Percentiles rank a stretch among this genome's conserved stretches.
These are phyloP conservation scores for Fusarium nurragi DNA, from an alignment of 2,329 filamentous ascomycete species.

Conservation along the genomic window DNA sequence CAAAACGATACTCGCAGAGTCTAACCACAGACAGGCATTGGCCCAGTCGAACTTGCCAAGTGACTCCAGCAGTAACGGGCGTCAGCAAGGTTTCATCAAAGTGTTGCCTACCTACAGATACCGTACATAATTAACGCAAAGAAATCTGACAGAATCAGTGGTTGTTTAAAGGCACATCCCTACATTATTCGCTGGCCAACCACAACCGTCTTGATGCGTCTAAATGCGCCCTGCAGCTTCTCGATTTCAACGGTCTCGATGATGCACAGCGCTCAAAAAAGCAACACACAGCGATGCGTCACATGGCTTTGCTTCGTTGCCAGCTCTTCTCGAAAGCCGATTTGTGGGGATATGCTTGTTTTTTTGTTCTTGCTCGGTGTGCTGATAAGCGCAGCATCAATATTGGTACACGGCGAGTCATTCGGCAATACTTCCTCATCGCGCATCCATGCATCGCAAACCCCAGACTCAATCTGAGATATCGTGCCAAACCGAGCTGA, in stretches of 20 bases:
- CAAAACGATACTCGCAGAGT: constrained; percentile 25
- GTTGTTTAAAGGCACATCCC: constrained; percentile 35
- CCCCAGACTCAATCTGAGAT: constrained; percentile 28
- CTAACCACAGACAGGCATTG: constrained; percentile 24
- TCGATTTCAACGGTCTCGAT: constrained; percentile 41
- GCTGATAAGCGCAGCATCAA: constrained; percentile 10
- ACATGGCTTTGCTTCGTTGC: constrained; percentile 17
- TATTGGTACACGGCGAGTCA: constrained; percentile 20
- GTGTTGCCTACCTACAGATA: background rate
- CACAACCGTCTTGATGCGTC: constrained; percentile 22
- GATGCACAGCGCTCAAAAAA: constrained; percentile 39
- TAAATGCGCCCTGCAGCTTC: constrained; percentile 39
- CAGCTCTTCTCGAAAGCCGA: constrained; percentile 14
- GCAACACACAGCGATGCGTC: constrained; percentile 18
- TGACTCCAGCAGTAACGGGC: constrained; percentile 13
- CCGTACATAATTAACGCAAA: constrained; percentile 23
- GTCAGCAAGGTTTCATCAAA: constrained; percentile 5
- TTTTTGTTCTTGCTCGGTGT: background rate
- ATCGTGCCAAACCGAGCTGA: constrained; percentile 3
- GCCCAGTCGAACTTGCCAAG: constrained; percentile 4
- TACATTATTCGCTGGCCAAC: constrained; percentile 26
- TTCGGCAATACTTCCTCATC: constrained; percentile 12
- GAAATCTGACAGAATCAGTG: constrained; percentile 29
- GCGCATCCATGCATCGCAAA: constrained; percentile 17
- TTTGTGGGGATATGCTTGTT: constrained; percentile 16